Conservation (phyloP, 768 basidiomycete genomes). For the Tylopilus cervinicoccineus region DNA sequence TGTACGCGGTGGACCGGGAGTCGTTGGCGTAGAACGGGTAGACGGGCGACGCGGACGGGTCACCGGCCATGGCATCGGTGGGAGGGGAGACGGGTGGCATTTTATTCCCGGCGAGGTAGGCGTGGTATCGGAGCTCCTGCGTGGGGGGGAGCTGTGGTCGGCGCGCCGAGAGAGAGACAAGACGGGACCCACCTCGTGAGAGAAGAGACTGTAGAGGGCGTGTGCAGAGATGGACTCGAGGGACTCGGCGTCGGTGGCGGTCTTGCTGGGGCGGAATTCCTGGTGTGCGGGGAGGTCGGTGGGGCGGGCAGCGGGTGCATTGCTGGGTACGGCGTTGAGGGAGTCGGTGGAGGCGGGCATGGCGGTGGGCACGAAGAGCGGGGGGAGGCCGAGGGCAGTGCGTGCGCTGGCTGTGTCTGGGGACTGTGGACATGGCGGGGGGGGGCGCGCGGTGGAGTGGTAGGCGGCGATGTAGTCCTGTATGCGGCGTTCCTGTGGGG, state of each 20-base stretch:
- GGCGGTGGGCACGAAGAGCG: constrained; percentile 45
- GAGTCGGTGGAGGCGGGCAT: constrained; percentile 13
- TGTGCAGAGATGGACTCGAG: constrained; percentile 40
- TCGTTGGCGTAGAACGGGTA: constrained; percentile 26
- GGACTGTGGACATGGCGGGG: constrained; percentile 43
- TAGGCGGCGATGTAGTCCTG: constrained; percentile 54
- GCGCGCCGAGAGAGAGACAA: constrained; percentile 1
- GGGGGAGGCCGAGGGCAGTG: constrained; percentile 42
- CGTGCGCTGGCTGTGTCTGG: constrained; percentile 46
- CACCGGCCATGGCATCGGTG: constrained; percentile 1
- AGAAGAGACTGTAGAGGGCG: constrained; percentile 33
- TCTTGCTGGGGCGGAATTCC: constrained; percentile 27
- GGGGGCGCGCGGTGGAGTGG: constrained; percentile 42
- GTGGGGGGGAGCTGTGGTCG: constrained; percentile 14
- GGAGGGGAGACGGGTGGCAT: constrained; percentile 4
- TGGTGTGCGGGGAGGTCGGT: constrained; percentile 18
- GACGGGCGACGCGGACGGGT: neutral
- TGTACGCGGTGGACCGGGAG: constrained; percentile 20
- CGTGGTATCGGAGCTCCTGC: constrained; percentile 43
- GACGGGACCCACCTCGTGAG: constrained; percentile 38
- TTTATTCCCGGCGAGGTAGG: constrained; percentile 31
- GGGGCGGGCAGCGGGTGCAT: constrained; percentile 6
- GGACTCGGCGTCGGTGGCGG: constrained; percentile 14
- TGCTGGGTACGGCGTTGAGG: neutral
- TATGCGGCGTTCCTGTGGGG: constrained; percentile 48